phyloP scores from a whole-genome alignment of 2,329 filamentous ascomycete species.

The Aureobasidium sp. region DNA sequence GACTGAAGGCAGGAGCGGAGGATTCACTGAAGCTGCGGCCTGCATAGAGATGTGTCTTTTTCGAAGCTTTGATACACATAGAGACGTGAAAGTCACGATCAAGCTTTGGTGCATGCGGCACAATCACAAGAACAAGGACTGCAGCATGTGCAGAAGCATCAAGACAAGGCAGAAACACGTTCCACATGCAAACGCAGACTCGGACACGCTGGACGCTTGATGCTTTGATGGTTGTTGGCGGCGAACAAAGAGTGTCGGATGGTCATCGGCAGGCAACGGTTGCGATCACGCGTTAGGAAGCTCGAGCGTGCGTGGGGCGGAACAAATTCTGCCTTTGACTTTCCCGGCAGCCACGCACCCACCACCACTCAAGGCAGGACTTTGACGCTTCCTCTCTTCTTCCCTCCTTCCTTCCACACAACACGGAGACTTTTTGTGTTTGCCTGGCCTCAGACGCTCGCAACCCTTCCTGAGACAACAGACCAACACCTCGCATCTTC shows the following conservation, averaged over 20 bases:
- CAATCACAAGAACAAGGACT: neutral
- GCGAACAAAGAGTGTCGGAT: neutral
- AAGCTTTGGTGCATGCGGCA: neutral
- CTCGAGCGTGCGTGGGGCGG: neutral
- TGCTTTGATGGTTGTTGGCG: neutral
- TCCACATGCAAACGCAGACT: neutral
- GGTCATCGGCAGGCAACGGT: neutral
- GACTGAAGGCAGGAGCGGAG: neutral
- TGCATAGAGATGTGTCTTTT: neutral
- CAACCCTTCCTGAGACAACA: constrained; percentile 7
- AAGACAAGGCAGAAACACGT: neutral
- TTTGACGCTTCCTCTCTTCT: neutral
- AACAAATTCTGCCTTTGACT: neutral
- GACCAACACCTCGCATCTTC: neutral
- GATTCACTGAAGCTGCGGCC: neutral
- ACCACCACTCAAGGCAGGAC: neutral
- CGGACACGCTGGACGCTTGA: neutral
- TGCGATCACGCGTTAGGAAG: neutral
- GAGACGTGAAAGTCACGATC: neutral
- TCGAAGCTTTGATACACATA: neutral
- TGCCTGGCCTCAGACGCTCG: constrained; percentile 3
- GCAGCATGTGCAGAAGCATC: neutral
- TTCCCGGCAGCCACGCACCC: neutral
- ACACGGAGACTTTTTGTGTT: constrained; percentile 5
- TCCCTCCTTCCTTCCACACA: neutral